Evolutionary conservation across 2,329 filamentous ascomycete species (phyloP).

Genomic region (Colletotrichum sp.): DNA sequence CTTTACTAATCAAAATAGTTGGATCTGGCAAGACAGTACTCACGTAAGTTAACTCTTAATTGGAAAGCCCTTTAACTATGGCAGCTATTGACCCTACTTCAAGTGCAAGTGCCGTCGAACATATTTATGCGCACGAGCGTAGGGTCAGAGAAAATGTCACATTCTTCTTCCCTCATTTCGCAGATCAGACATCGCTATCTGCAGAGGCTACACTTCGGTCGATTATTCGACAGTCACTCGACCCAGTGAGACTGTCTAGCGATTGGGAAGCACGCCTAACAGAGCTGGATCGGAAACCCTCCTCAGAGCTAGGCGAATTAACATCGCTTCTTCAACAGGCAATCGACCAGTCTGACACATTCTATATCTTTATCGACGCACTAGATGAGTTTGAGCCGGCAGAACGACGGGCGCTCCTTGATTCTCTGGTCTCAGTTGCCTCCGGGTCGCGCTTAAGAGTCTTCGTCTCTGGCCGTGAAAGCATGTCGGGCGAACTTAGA

Average conservation of each 20-base stretch:
- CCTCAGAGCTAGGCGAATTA: background rate
- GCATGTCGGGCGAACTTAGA: background rate
- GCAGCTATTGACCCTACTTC: background rate
- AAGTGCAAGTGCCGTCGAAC: background rate
- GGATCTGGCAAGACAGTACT: background rate
- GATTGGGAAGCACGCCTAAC: accelerated
- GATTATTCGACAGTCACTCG: background rate
- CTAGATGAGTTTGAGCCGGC: background rate
- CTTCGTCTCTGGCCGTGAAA: background rate
- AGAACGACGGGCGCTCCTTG: background rate
- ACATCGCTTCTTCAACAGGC: background rate
- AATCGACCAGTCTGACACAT: background rate
- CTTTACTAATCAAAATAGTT: background rate
- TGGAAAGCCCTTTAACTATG: background rate
- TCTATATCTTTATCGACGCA: background rate
- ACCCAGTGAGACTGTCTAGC: background rate
- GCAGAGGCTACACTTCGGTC: background rate
- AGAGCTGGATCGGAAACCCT: background rate
- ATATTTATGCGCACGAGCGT: background rate
- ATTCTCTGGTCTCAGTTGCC: background rate
- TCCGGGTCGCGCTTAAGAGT: background rate
- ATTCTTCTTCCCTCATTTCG: background rate
- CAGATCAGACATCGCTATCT: background rate
- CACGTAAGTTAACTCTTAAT: background rate
- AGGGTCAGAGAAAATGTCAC: background rate